Evolutionary conservation across 2,329 filamentous ascomycete genomes (phyloP), one percentile per base, ranked within the genome.

Genomic region (Pseudovirgaria hyperparasitica): DNA sequence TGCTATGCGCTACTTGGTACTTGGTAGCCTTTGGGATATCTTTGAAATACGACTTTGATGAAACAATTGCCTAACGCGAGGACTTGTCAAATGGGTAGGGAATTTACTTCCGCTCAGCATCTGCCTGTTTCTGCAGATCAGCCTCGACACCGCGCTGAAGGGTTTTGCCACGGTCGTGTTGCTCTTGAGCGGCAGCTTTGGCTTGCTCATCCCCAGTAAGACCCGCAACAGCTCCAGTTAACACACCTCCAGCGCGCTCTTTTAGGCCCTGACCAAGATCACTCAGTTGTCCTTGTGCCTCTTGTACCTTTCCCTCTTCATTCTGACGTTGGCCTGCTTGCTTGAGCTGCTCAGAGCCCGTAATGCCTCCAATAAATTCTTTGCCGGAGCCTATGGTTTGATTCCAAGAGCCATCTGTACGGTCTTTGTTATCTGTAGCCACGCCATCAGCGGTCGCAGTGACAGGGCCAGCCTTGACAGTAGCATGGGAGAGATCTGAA

Each of bases 341-440:
- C 62, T 86, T 87, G 28, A 94, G 56, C 18, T 63, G 66, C 57
- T 90, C 77, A 37, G 71, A 74, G 28, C 84, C 85, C 22, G 84
- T 36, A 2, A 84, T 36, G 22, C 75, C 73, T 33, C 85, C 84
- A n/a, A n/a, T n/a, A n/a, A n/a, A n/a, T n/a, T n/a, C n/a, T n/a
- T 94, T 94, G 22, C 76, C 76, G 1, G 78, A 71, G 27, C 86
- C 87, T n/a, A 86, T 48, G 5, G 84, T 92, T 60, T 94, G 86
- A 62, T 93, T 82, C 75, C 79, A 92, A 11, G 67, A 66, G 22
- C 87, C 86, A 11, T 70, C 51, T 13, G 66, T 60, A 38, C 85
- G 81, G 51, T 87, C 64, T 8, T 75, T 63, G 54, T 82, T 65
- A 54, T 93, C 82, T 40, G 70, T 66, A 35, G 76, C 68, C 25